These are phyloP conservation scores for Xylariales sp. DNA, from an alignment of 2,329 filamentous ascomycete species.

Conservation along the genomic window DNA sequence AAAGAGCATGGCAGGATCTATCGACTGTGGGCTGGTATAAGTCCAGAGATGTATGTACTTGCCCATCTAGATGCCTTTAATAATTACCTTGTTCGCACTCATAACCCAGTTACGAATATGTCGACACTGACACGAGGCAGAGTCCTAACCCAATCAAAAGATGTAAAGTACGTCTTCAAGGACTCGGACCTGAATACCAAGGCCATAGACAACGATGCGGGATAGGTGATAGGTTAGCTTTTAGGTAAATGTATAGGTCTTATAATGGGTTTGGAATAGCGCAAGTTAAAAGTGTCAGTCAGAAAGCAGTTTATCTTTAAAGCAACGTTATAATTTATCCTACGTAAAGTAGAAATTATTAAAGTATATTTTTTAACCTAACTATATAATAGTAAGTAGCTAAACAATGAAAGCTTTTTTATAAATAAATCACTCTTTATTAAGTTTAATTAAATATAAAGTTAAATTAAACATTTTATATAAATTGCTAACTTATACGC, in stretches of 20 bases:
- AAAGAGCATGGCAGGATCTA: slow-evolving; percentile 52
- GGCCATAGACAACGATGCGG: slow-evolving; percentile 55
- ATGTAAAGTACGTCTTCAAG: slow-evolving; percentile 54
- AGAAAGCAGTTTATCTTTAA: neutral
- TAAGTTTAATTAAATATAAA: too few relatives aligned
- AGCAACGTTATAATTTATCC: neutral
- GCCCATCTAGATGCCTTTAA: too few relatives aligned
- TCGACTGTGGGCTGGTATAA: slow-evolving; percentile 54
- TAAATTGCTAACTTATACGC: too few relatives aligned
- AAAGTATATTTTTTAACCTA: neutral
- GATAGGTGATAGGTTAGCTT: slow-evolving; percentile 53
- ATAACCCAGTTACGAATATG: too few relatives aligned
- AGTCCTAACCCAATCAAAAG: slow-evolving; percentile 51
- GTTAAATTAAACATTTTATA: too few relatives aligned
- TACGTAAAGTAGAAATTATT: neutral
- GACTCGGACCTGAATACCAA: slow-evolving; percentile 59
- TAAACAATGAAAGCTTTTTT: too few relatives aligned
- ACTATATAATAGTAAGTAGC: too few relatives aligned
- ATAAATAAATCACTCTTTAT: too few relatives aligned
- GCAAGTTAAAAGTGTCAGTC: neutral
- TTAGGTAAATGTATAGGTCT: slow-evolving; percentile 58
- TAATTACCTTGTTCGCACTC: too few relatives aligned
- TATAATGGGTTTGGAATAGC: slow-evolving; percentile 51
- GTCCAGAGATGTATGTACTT: slow-evolving; percentile 53
- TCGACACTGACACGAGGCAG: slow-evolving; percentile 37